These are phyloP conservation scores for Tuber melanosporum DNA, from an alignment of 495 filamentous ascomycete genomes.

Conservation along the genomic window DNA sequence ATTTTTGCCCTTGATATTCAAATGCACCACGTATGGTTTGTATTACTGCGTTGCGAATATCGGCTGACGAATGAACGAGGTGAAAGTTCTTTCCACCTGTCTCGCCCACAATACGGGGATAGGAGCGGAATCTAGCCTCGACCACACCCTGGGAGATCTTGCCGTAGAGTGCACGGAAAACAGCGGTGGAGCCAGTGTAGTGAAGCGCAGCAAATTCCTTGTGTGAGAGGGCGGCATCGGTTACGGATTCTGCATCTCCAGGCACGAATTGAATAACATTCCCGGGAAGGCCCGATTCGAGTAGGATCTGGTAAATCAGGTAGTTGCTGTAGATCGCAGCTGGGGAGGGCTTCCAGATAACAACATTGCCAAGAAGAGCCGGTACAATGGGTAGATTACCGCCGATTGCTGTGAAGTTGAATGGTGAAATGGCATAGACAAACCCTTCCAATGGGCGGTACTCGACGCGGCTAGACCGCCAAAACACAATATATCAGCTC, in stretches of 20 bases:
- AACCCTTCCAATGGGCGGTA: constrained; percentile 82
- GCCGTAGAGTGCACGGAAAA: constrained; percentile 70
- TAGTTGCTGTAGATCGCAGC: constrained; percentile 67
- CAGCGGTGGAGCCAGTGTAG: constrained; percentile 73
- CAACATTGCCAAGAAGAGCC: constrained; percentile 76
- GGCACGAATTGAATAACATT: constrained; percentile 80
- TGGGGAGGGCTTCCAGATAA: constrained; percentile 83
- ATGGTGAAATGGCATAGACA: constrained; percentile 77
- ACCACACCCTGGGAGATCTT: constrained; percentile 63
- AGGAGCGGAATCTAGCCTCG: constrained; percentile 62
- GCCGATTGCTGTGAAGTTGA: constrained; percentile 85
- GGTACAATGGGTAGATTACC: constrained; percentile 69
- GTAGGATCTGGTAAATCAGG: constrained; percentile 72
- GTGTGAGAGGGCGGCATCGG: constrained; percentile 60
- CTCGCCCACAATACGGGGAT: constrained; percentile 77
- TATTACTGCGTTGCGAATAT: constrained; percentile 66
- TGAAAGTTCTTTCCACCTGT: constrained; percentile 93
- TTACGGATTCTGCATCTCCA: constrained; percentile 69
- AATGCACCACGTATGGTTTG: constrained; percentile 82
- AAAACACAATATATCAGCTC: constrained; percentile 6
- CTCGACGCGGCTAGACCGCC: constrained; percentile 54
- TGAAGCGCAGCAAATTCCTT: constrained; percentile 68
- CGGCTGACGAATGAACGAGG: constrained; percentile 66
- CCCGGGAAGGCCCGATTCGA: constrained; percentile 75
- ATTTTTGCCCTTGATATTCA: constrained; percentile 88